Base-by-base conservation (phyloP, 306 rosid genomes). In the Vigna nakashimae region DNA sequence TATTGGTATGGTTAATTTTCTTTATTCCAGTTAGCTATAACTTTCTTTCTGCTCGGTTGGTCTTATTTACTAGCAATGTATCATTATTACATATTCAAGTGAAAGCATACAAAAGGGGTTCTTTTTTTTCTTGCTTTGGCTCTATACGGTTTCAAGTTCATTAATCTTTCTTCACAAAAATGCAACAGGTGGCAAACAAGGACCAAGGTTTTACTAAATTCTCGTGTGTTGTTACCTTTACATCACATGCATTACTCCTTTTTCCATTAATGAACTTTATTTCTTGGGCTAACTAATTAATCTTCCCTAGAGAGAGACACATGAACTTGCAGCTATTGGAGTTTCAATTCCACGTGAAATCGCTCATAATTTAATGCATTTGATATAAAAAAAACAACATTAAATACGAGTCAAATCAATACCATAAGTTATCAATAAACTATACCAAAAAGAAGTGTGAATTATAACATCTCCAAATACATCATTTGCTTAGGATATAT, bases 71-170 rank as follows among this genome's bases (percentile, higher is more conserved):
- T 28, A 1, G 48, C 7, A 46, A 32, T 79, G 77, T 71, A 79
- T 79, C 84, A 85, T 85, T 50, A 85, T 82, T 82, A 71, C 80
- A 65, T 45, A 75, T 73, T 48, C 71, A 75, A 82, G 79, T 75
- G 75, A 85, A 85, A 82, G 82, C 75, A 36, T 18, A 20, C 9
- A 26, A 26, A n/a, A 34, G 22, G 6, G 14, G 24, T 32, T 11
- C 0, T 49, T 30, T 85, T 77, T 71, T 38, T 64, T 50, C 68
- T 60, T 24, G 34, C 34, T 30, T 30, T 65, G 42, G 80, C 80
- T 79, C 79, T 46, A 85, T 46, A 85, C 82, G 84, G 63, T 82
- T 0, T 64, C 81, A 82, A 85, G 9, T 65, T 82, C 69, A 36
- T 79, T 65, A 46, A 72, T 40, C 34, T 28, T 78, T 74, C 32